These are phyloP conservation scores for Athelia psychrophila DNA, from an alignment of 1,284 basidiomycete species.

Conservation along the genomic window DNA sequence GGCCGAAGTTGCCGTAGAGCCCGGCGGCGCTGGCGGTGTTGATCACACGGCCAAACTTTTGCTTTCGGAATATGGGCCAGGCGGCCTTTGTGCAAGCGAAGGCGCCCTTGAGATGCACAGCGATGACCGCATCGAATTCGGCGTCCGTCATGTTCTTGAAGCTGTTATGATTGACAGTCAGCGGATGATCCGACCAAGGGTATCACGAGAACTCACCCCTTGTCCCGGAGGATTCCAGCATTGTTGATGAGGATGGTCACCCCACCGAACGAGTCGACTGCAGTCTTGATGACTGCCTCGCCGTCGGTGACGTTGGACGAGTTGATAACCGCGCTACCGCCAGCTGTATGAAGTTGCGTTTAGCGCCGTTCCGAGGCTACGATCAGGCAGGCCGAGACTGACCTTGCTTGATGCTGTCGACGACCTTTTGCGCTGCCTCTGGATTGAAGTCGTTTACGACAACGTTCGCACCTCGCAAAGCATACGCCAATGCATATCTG, in stretches of 20 bases:
- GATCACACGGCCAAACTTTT: slow-evolving; percentile 91
- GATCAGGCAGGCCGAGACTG: slow-evolving; percentile 18
- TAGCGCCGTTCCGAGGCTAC: not conserved
- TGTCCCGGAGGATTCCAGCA: slow-evolving; percentile 90
- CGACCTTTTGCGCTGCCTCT: slow-evolving; percentile 89
- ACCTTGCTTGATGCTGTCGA: slow-evolving; percentile 88
- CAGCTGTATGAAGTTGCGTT: slow-evolving; percentile 47
- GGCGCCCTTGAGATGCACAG: slow-evolving; percentile 94
- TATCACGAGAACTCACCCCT: slow-evolving; percentile 49
- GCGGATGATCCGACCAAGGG: slow-evolving; percentile 2
- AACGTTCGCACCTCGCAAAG: slow-evolving; percentile 88
- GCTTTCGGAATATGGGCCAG: slow-evolving; percentile 95
- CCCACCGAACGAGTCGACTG: slow-evolving; percentile 83
- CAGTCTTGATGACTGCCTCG: slow-evolving; percentile 82
- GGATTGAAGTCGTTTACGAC: slow-evolving; percentile 95
- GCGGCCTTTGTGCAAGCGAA: slow-evolving; percentile 95
- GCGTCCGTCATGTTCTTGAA: slow-evolving; percentile 93
- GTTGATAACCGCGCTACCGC: slow-evolving; percentile 86
- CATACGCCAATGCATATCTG: slow-evolving; percentile 91
- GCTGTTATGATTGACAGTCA: slow-evolving; percentile 29
- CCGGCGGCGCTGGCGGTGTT: slow-evolving; percentile 92
- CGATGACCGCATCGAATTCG: slow-evolving; percentile 85
- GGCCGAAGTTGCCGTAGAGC: slow-evolving; percentile 93
- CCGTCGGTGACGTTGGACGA: slow-evolving; percentile 91
- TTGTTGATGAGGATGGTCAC: slow-evolving; percentile 93